These are phyloP conservation scores for Gracilariopsis chorda DNA, from an alignment of 23 red algal species.

Conservation along the genomic window DNA sequence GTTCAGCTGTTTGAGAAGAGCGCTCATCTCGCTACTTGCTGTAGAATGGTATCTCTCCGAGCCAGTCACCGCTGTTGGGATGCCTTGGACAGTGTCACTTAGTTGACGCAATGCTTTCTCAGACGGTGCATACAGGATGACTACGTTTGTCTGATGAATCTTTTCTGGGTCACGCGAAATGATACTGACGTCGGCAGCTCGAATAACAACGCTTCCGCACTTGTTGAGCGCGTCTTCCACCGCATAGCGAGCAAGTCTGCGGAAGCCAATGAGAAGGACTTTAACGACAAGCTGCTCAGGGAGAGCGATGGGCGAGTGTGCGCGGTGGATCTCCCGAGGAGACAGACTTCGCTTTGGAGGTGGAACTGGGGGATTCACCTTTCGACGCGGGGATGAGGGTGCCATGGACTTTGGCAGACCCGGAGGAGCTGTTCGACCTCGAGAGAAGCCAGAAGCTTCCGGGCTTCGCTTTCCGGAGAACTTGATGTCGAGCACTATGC, in stretches of 20 bases:
- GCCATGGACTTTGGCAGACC: not conserved
- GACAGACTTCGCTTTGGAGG: not conserved
- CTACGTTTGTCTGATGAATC: conserved; percentile 18
- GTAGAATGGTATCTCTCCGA: conserved; percentile 53
- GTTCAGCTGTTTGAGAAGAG: conserved; percentile 2
- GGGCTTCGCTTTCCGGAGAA: not conserved
- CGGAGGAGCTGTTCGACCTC: not conserved
- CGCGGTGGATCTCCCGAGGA: not conserved
- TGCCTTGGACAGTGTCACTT: not conserved
- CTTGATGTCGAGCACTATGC: conserved; percentile 45
- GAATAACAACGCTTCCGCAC: conserved; percentile 63
- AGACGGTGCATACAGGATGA: conserved; percentile 54
- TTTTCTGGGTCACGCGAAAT: conserved; percentile 30
- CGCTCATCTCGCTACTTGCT: not conserved
- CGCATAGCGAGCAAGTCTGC: conserved; percentile 55
- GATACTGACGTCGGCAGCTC: conserved; percentile 20
- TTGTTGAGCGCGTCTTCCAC: conserved; percentile 53
- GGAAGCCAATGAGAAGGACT: conserved; percentile 63
- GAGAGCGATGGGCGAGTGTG: not conserved
- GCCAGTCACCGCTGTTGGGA: conserved; percentile 46
- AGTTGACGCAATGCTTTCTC: conserved; percentile 31
- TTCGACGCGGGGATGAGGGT: conserved; percentile 13
- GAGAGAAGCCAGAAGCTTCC: not conserved
- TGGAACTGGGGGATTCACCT: conserved; percentile 18
- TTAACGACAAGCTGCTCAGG: conserved; percentile 25